Evolutionary conservation across 495 filamentous ascomycete species (phyloP).

Genomic region (Endocarpon pusillum): DNA sequence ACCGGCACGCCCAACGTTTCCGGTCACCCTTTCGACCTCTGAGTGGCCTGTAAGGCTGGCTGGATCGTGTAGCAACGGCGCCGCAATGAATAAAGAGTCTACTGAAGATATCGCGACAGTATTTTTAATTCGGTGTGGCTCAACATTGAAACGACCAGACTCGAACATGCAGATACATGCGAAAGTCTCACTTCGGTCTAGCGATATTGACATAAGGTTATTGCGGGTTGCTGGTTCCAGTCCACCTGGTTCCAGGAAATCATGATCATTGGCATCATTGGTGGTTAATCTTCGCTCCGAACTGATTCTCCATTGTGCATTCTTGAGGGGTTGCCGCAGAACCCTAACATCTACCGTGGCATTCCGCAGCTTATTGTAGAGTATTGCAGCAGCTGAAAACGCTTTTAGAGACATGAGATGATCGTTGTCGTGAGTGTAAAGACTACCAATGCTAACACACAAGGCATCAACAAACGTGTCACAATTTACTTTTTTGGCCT

Average conservation of each 20-base stretch:
- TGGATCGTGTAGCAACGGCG: constrained; percentile 8
- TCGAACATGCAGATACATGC: constrained; percentile 8
- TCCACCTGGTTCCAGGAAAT: no score
- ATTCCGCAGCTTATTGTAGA: constrained; percentile 2
- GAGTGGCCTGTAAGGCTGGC: background rate
- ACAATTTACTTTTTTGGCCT: background rate
- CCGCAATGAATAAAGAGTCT: constrained; percentile 10
- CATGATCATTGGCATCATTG: no score
- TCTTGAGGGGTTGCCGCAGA: constrained; percentile 1
- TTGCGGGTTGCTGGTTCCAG: background rate
- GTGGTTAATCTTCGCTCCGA: no score
- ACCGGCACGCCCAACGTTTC: constrained; percentile 10
- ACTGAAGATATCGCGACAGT: constrained; percentile 9
- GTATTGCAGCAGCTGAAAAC: constrained; percentile 3
- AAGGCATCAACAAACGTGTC: background rate
- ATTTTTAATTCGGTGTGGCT: background rate
- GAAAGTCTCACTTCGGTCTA: constrained; percentile 2
- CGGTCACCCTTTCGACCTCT: constrained; percentile 2
- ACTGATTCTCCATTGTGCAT: constrained; percentile 4
- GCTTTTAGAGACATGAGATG: constrained; percentile 3
- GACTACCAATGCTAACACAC: background rate
- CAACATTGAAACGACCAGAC: constrained; percentile 2
- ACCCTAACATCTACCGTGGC: constrained; percentile 7
- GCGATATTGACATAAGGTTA: background rate
- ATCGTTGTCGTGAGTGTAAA: background rate